phyloP scores from a whole-genome alignment of 352 stramenopile genomes.

The Pythium pyrilobum region DNA sequence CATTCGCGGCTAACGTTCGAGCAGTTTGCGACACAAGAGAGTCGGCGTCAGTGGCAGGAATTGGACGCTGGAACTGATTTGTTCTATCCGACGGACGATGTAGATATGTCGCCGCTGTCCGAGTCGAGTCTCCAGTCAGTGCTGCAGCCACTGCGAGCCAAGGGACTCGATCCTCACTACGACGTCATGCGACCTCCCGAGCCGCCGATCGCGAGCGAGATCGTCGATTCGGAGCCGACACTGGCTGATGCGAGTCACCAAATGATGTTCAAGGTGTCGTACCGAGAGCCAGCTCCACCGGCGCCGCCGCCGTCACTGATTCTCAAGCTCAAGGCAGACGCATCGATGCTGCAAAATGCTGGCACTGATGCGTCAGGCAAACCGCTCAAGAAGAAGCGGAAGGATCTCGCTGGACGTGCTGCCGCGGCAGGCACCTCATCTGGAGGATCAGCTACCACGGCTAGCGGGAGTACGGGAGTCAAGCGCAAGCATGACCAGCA shows the following conservation, averaged over 20 bases:
- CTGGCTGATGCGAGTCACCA: constrained; percentile 29
- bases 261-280: constrained; percentile 51
- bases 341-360: constrained; percentile 6
- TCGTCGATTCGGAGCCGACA: constrained; percentile 25
- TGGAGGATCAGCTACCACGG: constrained; percentile 8
- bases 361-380: constrained; percentile 20
- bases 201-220: constrained; percentile 8
- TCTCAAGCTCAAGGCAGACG: constrained; percentile 31
- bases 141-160: constrained; percentile 33
- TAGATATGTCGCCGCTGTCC: background rate
- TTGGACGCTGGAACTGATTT: constrained; percentile 7
- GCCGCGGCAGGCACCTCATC: constrained; percentile 13
- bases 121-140: constrained; percentile 1
- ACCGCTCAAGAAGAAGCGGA: constrained; percentile 55
- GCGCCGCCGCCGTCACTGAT: constrained; percentile 23
- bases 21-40: constrained; percentile 7
- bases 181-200: constrained; percentile 48
- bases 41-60: constrained; percentile 15
- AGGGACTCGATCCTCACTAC: constrained; percentile 54
- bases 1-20: constrained; percentile 15
- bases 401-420: constrained; percentile 29
- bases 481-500: constrained; percentile 71
- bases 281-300: constrained; percentile 51
- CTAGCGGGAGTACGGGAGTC: constrained; percentile 9
- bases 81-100: constrained; percentile 14